These are phyloP conservation scores for Teratosphaeria epicoccoides DNA, from an alignment of 2,329 filamentous ascomycete genomes.

Conservation along the genomic window DNA sequence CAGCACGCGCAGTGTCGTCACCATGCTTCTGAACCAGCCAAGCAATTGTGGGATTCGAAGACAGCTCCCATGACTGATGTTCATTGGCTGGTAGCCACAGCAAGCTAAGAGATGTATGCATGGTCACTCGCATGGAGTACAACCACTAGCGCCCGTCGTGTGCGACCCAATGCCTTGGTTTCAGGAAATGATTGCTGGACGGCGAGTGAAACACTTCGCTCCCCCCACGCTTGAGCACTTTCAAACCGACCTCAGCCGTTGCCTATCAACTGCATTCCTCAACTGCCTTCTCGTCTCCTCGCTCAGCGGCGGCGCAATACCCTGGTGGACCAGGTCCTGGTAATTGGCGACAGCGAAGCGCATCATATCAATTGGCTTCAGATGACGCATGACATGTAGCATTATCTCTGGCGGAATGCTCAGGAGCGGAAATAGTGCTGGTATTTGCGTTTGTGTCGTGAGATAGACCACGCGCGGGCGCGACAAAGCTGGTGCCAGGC, in stretches of 20 bases:
- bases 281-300: slow-evolving; percentile 17
- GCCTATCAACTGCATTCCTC: slow-evolving; percentile 11
- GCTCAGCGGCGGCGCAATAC: slow-evolving; percentile 25
- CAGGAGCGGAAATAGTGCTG: slow-evolving; percentile 20
- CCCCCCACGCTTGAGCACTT: neutral
- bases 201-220: neutral
- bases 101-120: neutral
- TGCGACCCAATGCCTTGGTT: neutral
- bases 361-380: slow-evolving; percentile 28
- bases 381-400: slow-evolving; percentile 26
- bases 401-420: slow-evolving; percentile 33
- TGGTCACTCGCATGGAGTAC: neutral
- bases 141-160: neutral
- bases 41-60: neutral
- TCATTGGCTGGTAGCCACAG: neutral
- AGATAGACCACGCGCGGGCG: slow-evolving; percentile 20
- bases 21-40: neutral
- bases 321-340: slow-evolving; percentile 22
- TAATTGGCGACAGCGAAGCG: slow-evolving; percentile 31
- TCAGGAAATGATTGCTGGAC: neutral
- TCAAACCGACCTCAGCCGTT: neutral
- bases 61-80: neutral
- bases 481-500: slow-evolving; percentile 26
- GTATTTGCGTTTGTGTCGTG: slow-evolving; percentile 20
- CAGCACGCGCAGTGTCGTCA: neutral